Evolutionary conservation across 306 rosid genomes (phyloP).

Genomic region (Cicer yamashitae): DNA sequence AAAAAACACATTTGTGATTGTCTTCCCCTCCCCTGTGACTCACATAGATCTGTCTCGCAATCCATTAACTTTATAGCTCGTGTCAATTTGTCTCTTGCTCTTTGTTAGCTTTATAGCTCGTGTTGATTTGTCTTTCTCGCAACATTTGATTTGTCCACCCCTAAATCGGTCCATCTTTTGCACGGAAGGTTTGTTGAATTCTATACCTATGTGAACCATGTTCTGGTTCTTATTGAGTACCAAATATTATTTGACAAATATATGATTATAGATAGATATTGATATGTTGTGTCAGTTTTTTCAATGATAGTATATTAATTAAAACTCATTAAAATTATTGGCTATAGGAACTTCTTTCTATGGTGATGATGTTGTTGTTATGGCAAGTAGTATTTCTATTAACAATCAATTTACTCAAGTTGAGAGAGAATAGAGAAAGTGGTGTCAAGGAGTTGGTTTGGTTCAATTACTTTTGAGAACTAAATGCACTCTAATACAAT

Average conservation of each 20-base stretch:
- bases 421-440: slow-evolving; percentile 27
- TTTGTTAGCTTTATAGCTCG: too few relatives aligned
- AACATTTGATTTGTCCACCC: too few relatives aligned
- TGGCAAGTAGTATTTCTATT: slow-evolving; percentile 70
- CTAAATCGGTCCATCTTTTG: too few relatives aligned
- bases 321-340: slow-evolving; percentile 52
- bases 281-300: slow-evolving; percentile 23
- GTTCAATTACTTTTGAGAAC: slow-evolving; percentile 34
- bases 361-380: slow-evolving; percentile 72
- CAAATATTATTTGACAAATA: slow-evolving; percentile 50
- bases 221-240: too few relatives aligned
- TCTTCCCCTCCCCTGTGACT: too few relatives aligned
- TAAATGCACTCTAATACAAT: slow-evolving; percentile 37
- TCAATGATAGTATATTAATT: slow-evolving; percentile 10
- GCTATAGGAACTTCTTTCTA: slow-evolving; percentile 56
- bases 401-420: slow-evolving; percentile 63
- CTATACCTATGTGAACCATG: too few relatives aligned
- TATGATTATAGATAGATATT: slow-evolving; percentile 43
- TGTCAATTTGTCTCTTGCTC: too few relatives aligned
- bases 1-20: too few relatives aligned
- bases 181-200: too few relatives aligned
- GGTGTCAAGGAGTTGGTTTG: slow-evolving; percentile 23
- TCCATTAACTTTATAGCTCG: too few relatives aligned
- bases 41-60: too few relatives aligned
- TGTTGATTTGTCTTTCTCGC: too few relatives aligned